A percentile compares a stretch with the other conserved stretches of the same genome.
Evolutionary conservation across 768 basidiomycete genomes (phyloP).

Genomic region (Porpolomopsis calyptriformis): DNA sequence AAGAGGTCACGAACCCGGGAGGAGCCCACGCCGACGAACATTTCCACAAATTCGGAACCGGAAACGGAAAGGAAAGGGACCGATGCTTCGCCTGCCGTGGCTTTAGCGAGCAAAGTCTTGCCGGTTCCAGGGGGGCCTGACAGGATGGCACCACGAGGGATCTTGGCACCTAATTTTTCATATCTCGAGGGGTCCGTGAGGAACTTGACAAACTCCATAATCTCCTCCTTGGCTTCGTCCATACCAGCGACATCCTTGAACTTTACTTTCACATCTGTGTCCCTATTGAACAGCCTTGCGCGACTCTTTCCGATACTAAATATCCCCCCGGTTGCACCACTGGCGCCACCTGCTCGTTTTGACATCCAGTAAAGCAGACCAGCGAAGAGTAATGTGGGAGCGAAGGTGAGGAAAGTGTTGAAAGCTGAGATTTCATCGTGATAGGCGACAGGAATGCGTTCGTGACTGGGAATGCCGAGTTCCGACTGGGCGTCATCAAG

Average conservation of each 20-base stretch:
- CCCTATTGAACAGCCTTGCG: constrained; percentile 94
- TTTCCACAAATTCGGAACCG: constrained; percentile 98
- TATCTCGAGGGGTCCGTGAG: constrained; percentile 91
- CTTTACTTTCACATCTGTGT: constrained; percentile 84
- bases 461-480: constrained; percentile 81
- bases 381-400: constrained; percentile 86
- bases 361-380: constrained; percentile 87
- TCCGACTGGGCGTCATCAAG: constrained; percentile 90
- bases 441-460: constrained; percentile 95
- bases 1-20: constrained; percentile 96
- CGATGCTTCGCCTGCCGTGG: constrained; percentile 94
- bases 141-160: constrained; percentile 88
- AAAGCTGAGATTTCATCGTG: constrained; percentile 86
- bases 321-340: constrained; percentile 74
- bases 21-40: constrained; percentile 99
- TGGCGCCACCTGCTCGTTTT: constrained; percentile 48
- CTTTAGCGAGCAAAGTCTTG: constrained; percentile 96
- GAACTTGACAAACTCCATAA: constrained; percentile 99
- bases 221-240: constrained; percentile 99
- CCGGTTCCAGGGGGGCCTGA: constrained; percentile 97
- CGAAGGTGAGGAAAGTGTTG: constrained; percentile 77
- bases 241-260: constrained; percentile 98
- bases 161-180: constrained; percentile 95
- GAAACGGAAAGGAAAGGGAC: constrained; percentile 98
- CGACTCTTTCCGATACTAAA: constrained; percentile 95